Base-by-base conservation (phyloP, 371 early-diverging fungal genomes). In the Mucor circinelloides region DNA sequence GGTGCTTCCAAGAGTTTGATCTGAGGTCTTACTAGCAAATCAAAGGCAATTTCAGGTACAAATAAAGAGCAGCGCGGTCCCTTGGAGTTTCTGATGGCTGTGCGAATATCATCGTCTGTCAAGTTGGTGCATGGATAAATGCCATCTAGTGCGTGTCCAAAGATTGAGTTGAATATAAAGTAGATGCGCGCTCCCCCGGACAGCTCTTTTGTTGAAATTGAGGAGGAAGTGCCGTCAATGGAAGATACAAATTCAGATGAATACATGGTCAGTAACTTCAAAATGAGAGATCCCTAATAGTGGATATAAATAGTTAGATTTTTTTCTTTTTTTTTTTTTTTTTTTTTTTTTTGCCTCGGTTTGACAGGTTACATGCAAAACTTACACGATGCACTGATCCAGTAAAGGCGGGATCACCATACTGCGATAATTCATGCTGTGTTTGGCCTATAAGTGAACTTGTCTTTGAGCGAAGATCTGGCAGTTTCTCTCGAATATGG, bases 41-140 rank as follows among this genome's bases (percentile, higher is more conserved):
- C 94, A 85, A 96, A 97, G 1, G 95, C 94, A 64, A 90, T 81
- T 73, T 97, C 96, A 7, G 94, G 93, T 23, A 97, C 94, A 85
- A 95, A 93, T n/a, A 95, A 82, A 13, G 91, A 90, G 12, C 93
- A 89, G 2, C 93, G 83, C 6, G 94, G 95, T 10, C 95, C 96
- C 15, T 91, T 93, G 6, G 95, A 92, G 77, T 97, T 96, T 63
- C 96, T 90, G 55, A 97, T 92, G 13, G 95, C 93, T 0, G 91
- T 93, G 63, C 94, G 91, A 69, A 97, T 95, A 69, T 96, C 94
- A 52, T 86, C 85, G 58, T 89, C 88, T 17, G 90, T 85, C 50
- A 96, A 73, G 63, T 91, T 92, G n/a, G 87, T 84, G 63, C 92
- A 88, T 5, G 95, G 91, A 40, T 86, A 82, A 32, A 96, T 88